Base-by-base conservation (phyloP, 768 basidiomycete genomes). In the Xerocomus brunneocitrinus region DNA sequence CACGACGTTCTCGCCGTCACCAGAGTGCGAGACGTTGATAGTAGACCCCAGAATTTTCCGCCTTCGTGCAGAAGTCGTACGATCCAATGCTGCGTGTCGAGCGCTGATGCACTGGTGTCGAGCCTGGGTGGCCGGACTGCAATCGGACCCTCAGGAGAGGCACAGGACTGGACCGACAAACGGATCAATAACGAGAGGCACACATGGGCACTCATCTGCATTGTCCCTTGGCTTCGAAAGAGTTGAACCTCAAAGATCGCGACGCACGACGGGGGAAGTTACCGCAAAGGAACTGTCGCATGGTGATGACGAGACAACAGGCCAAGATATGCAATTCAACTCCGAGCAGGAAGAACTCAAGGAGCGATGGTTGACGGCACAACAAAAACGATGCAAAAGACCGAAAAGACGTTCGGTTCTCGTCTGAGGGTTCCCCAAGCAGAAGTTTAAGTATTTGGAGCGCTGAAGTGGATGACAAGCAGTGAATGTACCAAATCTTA, bases 91-190 rank as follows among this genome's bases (percentile, higher is more conserved):
- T 13, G 25, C 22, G 3, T 9, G 49, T n/a, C 51, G 44, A 27
- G 30, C 28, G 27, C 35, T 63, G 40, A 52, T 55, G 41, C 32
- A 49, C 9, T 60, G 62, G 56, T 63, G 58, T 22, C 47, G 47
- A 30, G 8, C 30, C 16, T 49, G 47, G 40, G 43, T 19, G 28
- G 25, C 10, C 13, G 47, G 48, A 30, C 28, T 31, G 10, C 34
- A 25, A 12, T 1, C 27, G n/a, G 22, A 32, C 22, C 27, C 41
- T 38, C 40, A 5, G 5, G 49, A 30, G 5, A n/a, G 2, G 25
- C 6, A 27, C 16, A 5, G 5, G 0, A 36, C 43, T 35, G 32
- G n/a, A 8, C 1, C 22, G 25, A 38, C 38, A 7, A 3, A 4
- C 27, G 28, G 24, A 27, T 39, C 36, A 25, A 34, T 27, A 16